Evolutionary conservation across 23 red algal species (phyloP), one percentile per base, ranked within the genome.

Genomic region (Gracilaria domingensis): DNA sequence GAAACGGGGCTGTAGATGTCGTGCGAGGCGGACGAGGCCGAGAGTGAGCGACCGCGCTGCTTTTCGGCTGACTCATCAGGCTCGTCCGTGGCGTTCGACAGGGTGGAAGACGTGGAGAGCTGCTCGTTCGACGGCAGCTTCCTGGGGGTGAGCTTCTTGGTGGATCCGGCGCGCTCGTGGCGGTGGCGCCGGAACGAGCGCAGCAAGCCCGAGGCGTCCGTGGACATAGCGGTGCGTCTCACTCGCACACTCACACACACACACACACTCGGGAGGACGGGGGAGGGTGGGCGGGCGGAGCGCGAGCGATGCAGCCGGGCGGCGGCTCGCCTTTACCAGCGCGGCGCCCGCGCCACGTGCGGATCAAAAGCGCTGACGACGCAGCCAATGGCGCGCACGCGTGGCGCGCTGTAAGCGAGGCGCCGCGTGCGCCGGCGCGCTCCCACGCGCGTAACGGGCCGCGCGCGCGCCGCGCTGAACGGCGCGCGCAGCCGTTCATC

Each of bases 261-360:
- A 40, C 67, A 20, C 1, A 16, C 1, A 16, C 67, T 2, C 17
- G 67, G 67, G 34, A 73, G 67, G 38, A 23, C 16, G 30, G 16
- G 35, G 20, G 67, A 44, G 14, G 20, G 36, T 6, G 67, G 35
- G 38, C 34, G 35, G 35, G 21, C 1, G 16, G 36, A 44, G 2
- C 23, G 4, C 2, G 35, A 33, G 62, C 28, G 9, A 32, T 32
- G 67, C 67, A 40, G 38, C 33, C n/a, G n/a, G n/a, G n/a, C n/a
- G n/a, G n/a, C n/a, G n/a, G n/a, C n/a, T n/a, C n/a, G n/a, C n/a
- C n/a, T n/a, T n/a, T n/a, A n/a, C n/a, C n/a, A n/a, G n/a, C n/a
- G n/a, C n/a, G n/a, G 67, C 35, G 67, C 67, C 35, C 62, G 62
- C 33, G 34, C 67, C 67, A 73, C 67, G 67, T 73, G 67, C 67